A percentile compares a stretch with the other conserved stretches of the same genome.
These are phyloP conservation scores for Globisporangium echinulatum DNA, from an alignment of 352 stramenopile genomes.

Conservation along the genomic window DNA sequence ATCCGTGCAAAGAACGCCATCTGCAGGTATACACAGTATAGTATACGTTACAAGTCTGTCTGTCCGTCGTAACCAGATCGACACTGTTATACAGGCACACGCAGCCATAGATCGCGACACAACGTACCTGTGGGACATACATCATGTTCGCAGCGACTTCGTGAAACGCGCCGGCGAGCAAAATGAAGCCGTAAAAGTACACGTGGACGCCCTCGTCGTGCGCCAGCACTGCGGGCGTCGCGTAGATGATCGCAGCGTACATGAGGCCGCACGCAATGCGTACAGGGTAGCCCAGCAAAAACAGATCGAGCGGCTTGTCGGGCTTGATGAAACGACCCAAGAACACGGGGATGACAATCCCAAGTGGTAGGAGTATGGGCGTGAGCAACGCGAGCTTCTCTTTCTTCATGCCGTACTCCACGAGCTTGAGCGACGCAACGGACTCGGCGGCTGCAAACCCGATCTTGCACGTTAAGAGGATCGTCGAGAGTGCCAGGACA, in stretches of 20 bases:
- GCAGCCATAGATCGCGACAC: too few relatives aligned
- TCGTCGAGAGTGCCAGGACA: slow-evolving; percentile 77
- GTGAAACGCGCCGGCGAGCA: slow-evolving; percentile 62
- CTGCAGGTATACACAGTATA: slow-evolving; percentile 29
- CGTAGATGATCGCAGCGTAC: slow-evolving; percentile 78
- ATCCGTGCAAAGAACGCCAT: slow-evolving; percentile 99
- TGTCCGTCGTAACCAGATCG: neutral
- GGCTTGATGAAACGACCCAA: slow-evolving; percentile 69
- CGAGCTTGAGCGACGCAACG: slow-evolving; percentile 89
- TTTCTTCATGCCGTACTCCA: slow-evolving; percentile 91
- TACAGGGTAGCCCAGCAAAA: slow-evolving; percentile 80
- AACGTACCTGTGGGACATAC: slow-evolving; percentile 78
- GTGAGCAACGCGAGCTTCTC: slow-evolving; percentile 87
- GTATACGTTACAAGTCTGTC: too few relatives aligned
- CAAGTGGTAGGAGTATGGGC: slow-evolving; percentile 82
- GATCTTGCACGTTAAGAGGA: slow-evolving; percentile 91
- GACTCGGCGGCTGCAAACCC: slow-evolving; percentile 89
- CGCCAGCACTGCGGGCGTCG: slow-evolving; percentile 72
- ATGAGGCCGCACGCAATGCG: slow-evolving; percentile 77
- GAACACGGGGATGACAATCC: slow-evolving; percentile 84
- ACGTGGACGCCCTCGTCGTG: slow-evolving; percentile 68
- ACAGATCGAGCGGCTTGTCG: slow-evolving; percentile 65
- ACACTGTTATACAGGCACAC: neutral
- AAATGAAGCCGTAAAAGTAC: slow-evolving; percentile 75
- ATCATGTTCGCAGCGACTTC: slow-evolving; percentile 89